Conservation (phyloP, 148 eudicot species). For the Heliosperma pusillum region DNA sequence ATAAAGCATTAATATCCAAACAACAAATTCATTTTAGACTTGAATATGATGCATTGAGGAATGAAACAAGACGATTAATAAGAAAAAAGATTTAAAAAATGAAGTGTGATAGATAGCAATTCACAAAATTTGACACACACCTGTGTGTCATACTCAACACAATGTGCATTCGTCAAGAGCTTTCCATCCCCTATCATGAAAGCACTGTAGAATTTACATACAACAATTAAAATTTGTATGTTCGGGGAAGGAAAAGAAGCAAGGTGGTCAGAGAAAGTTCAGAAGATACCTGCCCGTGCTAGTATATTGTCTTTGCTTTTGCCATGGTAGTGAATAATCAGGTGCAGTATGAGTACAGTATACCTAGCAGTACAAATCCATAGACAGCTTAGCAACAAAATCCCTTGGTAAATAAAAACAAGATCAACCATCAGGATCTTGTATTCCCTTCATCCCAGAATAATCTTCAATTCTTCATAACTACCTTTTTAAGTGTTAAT, state of each 20-base stretch:
- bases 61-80: background rate
- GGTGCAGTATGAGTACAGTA: constrained; percentile 95
- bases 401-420: background rate
- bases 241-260: background rate
- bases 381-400: constrained; percentile 2
- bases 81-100: background rate
- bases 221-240: constrained; percentile 9
- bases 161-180: constrained; percentile 97
- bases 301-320: constrained; percentile 86
- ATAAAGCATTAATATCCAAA: background rate
- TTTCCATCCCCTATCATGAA: constrained; percentile 96
- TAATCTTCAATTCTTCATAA: no score
- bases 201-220: constrained; percentile 59
- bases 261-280: constrained; percentile 1
- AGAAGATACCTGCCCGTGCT: constrained; percentile 86
- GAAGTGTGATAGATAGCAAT: background rate
- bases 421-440: background rate
- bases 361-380: constrained; percentile 49
- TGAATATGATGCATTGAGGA: background rate
- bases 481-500: background rate
- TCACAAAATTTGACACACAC: constrained; percentile 31
- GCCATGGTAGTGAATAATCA: constrained; percentile 98
- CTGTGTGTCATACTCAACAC: constrained; percentile 93
- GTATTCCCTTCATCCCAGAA: background rate
- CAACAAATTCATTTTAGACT: background rate